Conservation (phyloP, 163 green algal species). For the Volvox carteri region DNA sequence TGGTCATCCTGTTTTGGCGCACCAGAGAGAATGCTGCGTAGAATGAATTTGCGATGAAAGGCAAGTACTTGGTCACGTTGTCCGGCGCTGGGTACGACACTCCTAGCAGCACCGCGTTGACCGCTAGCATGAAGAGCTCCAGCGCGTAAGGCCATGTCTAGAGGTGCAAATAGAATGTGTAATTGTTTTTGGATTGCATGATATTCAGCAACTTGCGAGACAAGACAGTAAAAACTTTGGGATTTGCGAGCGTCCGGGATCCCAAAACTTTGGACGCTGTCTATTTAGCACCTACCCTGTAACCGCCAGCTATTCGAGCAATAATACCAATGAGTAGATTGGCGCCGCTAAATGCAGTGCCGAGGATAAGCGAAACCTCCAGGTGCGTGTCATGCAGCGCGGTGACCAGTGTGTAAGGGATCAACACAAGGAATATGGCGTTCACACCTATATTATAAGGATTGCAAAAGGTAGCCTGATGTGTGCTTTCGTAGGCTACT, state of each 20-base stretch:
- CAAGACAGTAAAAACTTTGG: no score
- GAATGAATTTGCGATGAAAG: slow-evolving; percentile 42
- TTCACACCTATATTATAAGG: slow-evolving; percentile 47
- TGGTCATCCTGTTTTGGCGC: no score
- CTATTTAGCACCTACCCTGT: slow-evolving; percentile 23
- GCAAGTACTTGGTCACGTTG: slow-evolving; percentile 27
- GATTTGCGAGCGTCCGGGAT: no score
- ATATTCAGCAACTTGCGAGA: no score
- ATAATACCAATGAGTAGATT: slow-evolving; percentile 18
- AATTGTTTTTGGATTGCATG: no score
- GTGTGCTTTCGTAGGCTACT: neutral
- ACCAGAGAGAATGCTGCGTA: slow-evolving; percentile 30
- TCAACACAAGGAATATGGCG: slow-evolving; percentile 13
- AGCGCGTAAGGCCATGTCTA: slow-evolving; percentile 43
- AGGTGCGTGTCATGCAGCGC: slow-evolving; percentile 43
- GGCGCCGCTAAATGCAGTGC: slow-evolving; percentile 21
- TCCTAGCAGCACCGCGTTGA: slow-evolving; percentile 48
- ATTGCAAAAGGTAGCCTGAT: neutral
- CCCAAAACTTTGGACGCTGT: neutral
- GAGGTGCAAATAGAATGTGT: neutral
- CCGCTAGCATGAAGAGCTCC: slow-evolving; percentile 47
- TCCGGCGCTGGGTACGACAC: slow-evolving; percentile 22
- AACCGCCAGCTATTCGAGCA: neutral
- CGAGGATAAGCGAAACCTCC: slow-evolving; percentile 31
- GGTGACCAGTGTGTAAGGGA: slow-evolving; percentile 22